Percentiles rank a stretch among this genome's conserved stretches.
These are phyloP conservation scores for Melampsora americana DNA, from an alignment of 1,284 basidiomycete genomes.

Conservation along the genomic window DNA sequence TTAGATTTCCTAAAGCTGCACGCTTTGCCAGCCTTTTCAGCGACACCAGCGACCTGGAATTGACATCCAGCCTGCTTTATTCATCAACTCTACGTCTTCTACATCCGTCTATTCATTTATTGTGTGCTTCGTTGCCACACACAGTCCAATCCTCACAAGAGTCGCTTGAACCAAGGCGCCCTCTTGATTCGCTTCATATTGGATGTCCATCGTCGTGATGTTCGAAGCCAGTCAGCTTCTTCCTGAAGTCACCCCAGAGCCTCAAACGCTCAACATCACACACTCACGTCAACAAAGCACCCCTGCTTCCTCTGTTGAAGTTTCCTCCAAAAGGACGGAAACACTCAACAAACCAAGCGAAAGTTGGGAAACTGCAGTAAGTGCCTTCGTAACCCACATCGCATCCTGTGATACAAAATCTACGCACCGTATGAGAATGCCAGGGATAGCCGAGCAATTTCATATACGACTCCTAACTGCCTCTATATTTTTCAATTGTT, in stretches of 20 bases:
- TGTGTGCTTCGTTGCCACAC: not conserved
- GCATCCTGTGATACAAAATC: not conserved
- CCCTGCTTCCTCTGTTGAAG: not conserved
- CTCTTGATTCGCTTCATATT: not conserved
- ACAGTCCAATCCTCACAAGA: not conserved
- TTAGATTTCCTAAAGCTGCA: not conserved
- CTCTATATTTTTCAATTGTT: not conserved
- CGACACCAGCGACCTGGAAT: not conserved
- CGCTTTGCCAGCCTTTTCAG: not conserved
- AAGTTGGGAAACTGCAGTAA: slow-evolving; percentile 44
- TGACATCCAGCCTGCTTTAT: slow-evolving; percentile 1
- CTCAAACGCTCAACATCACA: not conserved
- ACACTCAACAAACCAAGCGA: slow-evolving; percentile 12
- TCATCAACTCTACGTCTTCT: not conserved
- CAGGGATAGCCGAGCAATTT: not conserved
- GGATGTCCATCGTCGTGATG: not conserved
- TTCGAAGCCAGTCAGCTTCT: not conserved
- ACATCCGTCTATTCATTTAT: slow-evolving; percentile 2
- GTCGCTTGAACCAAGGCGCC: not conserved
- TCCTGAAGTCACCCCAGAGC: slow-evolving; percentile 1
- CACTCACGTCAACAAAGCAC: not conserved
- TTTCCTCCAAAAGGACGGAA: not conserved
- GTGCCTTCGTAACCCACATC: not conserved
- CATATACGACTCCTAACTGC: not conserved
- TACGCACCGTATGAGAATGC: too few species aligned